Percentiles rank a stretch among this genome's conserved stretches.
phyloP scores from a whole-genome alignment of 148 eudicot species.

The Rheum nobile region DNA sequence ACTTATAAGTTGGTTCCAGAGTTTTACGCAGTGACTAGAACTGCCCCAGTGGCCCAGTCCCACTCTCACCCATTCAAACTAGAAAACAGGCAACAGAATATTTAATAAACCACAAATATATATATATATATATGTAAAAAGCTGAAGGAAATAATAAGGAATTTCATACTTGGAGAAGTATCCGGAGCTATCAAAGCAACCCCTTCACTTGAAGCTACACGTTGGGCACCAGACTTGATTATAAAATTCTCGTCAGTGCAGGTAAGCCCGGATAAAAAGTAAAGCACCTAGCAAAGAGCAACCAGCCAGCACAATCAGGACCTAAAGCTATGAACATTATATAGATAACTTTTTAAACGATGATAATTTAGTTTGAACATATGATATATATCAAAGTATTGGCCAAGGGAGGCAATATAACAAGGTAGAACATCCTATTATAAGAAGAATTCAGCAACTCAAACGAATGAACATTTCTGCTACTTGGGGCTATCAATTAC shows the following conservation, averaged over 20 bases:
- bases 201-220: constrained; percentile 78
- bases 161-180: constrained; percentile 74
- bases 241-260: constrained; percentile 97
- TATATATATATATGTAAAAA: neutral
- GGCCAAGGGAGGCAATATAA: neutral
- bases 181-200: constrained; percentile 78
- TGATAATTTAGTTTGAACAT: too few species aligned
- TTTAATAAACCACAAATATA: neutral
- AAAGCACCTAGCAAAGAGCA: constrained; percentile 54
- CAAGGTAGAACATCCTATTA: neutral
- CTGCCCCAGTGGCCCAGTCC: neutral
- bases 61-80: neutral
- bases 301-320: neutral
- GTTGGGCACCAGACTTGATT: constrained; percentile 88
- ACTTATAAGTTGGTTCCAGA: neutral
- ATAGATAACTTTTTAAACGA: neutral
- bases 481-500: neutral
- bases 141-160: too few species aligned
- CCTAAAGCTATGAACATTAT: neutral
- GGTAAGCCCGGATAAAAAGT: constrained; percentile 92
- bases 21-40: neutral
- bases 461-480: neutral
- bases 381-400: neutral
- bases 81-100: neutral
- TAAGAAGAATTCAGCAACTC: neutral